A percentile compares a stretch with the other conserved stretches of the same genome.
These are phyloP conservation scores for Tephrocybe rancida DNA, from an alignment of 768 basidiomycete species.

Conservation along the genomic window DNA sequence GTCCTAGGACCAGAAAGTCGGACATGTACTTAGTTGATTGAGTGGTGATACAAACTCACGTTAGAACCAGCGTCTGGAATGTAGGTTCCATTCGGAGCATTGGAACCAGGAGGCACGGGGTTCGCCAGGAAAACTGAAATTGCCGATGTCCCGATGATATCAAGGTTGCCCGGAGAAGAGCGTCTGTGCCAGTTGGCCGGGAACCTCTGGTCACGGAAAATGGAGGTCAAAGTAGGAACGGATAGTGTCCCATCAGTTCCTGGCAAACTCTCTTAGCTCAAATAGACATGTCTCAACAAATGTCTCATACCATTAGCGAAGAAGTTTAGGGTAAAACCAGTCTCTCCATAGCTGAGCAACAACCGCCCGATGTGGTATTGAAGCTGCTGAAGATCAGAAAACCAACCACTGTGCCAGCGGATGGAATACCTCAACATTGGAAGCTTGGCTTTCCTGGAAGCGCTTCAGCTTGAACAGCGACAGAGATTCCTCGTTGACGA, in stretches of 20 bases:
- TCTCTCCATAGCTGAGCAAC: slow-evolving; percentile 15
- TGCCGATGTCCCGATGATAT: not conserved
- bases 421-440: slow-evolving; percentile 4
- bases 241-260: slow-evolving; percentile 14
- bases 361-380: slow-evolving; percentile 15
- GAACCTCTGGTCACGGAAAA: slow-evolving; percentile 18
- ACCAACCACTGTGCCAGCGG: no score
- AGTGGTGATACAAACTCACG: not conserved
- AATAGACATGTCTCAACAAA: not conserved
- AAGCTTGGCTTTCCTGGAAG: slow-evolving; percentile 10
- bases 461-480: slow-evolving; percentile 15
- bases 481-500: slow-evolving; percentile 10
- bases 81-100: slow-evolving; percentile 12
- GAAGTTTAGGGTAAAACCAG: slow-evolving; percentile 15
- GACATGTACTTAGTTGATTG: not conserved
- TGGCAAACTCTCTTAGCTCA: not conserved
- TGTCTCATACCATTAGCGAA: slow-evolving; percentile 14
- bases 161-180: slow-evolving; percentile 3
- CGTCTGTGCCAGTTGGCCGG: slow-evolving; percentile 12
- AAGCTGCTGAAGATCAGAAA: slow-evolving; percentile 4
- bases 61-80: not conserved
- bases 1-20: not conserved
- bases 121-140: not conserved
- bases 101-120: slow-evolving; percentile 11
- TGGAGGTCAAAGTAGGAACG: slow-evolving; percentile 14